A percentile compares a stretch with the other conserved stretches of the same genome.
phyloP scores from a whole-genome alignment of 2,329 filamentous ascomycete species.

The Aspergillus amoenus region DNA sequence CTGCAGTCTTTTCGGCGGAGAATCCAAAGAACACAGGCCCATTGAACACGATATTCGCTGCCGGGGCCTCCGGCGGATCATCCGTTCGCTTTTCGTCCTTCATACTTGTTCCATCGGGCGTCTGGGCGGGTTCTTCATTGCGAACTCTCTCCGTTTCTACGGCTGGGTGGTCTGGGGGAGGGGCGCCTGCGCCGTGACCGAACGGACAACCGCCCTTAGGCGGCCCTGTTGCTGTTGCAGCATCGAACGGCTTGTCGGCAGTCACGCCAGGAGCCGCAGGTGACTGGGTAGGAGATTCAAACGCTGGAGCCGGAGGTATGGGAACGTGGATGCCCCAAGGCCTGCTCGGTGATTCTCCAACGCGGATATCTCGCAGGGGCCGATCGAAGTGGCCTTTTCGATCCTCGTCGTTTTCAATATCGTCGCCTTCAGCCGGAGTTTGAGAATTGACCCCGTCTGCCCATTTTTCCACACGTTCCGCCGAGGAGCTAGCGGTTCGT shows the following conservation, averaged over 20 bases:
- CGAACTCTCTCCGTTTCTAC: slow-evolving; percentile 17
- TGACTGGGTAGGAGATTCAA: slow-evolving; percentile 27
- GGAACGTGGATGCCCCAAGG: slow-evolving; percentile 92
- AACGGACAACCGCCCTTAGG: slow-evolving; percentile 35
- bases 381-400: slow-evolving; percentile 78
- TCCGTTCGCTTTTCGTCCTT: slow-evolving; percentile 9
- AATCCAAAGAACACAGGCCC: slow-evolving; percentile 95
- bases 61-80: slow-evolving; percentile 13
- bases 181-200: slow-evolving; percentile 24
- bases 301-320: slow-evolving; percentile 39
- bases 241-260: slow-evolving; percentile 18
- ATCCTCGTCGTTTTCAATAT: slow-evolving; percentile 52
- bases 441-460: slow-evolving; percentile 68
- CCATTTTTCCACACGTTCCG: slow-evolving; percentile 80
- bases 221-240: slow-evolving; percentile 2
- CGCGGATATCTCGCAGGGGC: slow-evolving; percentile 81
- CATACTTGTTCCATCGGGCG: slow-evolving; percentile 4
- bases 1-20: slow-evolving; percentile 75
- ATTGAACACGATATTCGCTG: slow-evolving; percentile 79
- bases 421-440: slow-evolving; percentile 40
- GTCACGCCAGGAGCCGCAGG: slow-evolving; percentile 21
- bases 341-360: slow-evolving; percentile 88
- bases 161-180: slow-evolving; percentile 15
- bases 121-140: slow-evolving; percentile 13
- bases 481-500: slow-evolving; percentile 48